Base-by-base conservation (phyloP, 2,329 filamentous ascomycete genomes). In the Calonectria pseudoturangicola region DNA sequence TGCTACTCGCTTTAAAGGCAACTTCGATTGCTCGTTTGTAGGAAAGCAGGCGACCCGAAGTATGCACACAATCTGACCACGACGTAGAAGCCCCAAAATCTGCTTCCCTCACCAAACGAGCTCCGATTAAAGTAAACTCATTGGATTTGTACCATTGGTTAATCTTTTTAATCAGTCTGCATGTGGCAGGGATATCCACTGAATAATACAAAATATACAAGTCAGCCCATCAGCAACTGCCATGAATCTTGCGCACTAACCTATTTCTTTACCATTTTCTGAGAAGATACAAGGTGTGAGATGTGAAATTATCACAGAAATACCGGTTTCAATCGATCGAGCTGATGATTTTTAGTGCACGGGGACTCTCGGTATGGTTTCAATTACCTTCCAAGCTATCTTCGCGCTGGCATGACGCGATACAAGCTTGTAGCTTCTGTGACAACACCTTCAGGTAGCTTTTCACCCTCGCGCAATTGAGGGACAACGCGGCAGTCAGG, bases 1-100 rank as follows among this genome's bases (percentile, higher is more conserved):
- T 62, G 3, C 2, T n/a, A 18, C 50, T 66, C 5, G 48, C 62
- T 18, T 41, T 9, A 18, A 60, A 39, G 16, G 21, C 21, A n/a
- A 71, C 50, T 2, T 51, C 33, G 36, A 71, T 47, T 4, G 63
- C 33, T 27, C 39, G 41, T 16, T 58, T 45, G n/a, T 71, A 71
- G 13, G 68, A 71, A 6, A 71, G 62, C 30, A 71, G 36, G n/a
- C 68, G 68, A 39, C 68, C 68, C 2, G 51, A 45, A 10, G 36
- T 18, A 33, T 71, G 62, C 16, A 70, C 43, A 27, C 48, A 65
- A 18, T 70, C 28, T 30, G 68, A 58, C 68, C 68, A 70, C 25
- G 28, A 51, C 6, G 3, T 21, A 1, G 68, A 43, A 18, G 68
- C 36, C 15, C 39, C 27, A 21, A 64, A 45, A 28, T 45, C 30